These are phyloP conservation scores for Moesziomyces antarcticus DNA, from an alignment of 1,284 basidiomycete species.

Conservation along the genomic window DNA sequence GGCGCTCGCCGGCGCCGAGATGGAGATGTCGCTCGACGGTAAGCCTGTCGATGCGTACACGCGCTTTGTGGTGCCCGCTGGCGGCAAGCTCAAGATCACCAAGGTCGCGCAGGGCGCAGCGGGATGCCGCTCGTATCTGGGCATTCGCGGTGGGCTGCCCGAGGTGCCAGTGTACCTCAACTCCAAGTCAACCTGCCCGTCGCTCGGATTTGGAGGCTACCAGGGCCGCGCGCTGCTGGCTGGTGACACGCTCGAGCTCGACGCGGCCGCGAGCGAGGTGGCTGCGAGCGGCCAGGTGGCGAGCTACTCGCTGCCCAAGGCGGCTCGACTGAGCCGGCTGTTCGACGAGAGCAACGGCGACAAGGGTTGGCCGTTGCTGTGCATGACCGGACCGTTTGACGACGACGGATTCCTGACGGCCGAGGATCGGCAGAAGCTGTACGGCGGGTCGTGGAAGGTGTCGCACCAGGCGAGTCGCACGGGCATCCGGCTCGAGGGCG, in stretches of 20 bases:
- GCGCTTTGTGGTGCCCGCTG: conserved; percentile 71
- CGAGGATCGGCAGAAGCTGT: conserved; percentile 43
- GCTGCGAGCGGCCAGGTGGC: conserved; percentile 11
- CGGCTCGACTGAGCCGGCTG: conserved; percentile 4
- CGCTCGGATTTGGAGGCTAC: conserved; percentile 63
- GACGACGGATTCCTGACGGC: conserved; percentile 73
- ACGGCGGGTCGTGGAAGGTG: conserved; percentile 21
- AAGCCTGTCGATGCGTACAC: conserved; percentile 71
- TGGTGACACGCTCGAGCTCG: conserved; percentile 56
- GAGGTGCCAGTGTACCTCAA: conserved; percentile 73
- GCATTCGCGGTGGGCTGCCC: conserved; percentile 75
- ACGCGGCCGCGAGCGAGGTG: conserved; percentile 5
- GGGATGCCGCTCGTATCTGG: conserved; percentile 74
- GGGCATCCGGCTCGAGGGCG: conserved; percentile 66
- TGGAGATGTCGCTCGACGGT: conserved; percentile 71
- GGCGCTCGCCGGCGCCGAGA: conserved; percentile 74
- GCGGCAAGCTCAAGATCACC: conserved; percentile 71
- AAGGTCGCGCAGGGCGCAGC: conserved; percentile 33
- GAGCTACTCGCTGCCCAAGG: conserved; percentile 1
- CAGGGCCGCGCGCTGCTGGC: conserved; percentile 71
- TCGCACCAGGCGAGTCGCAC: conserved; percentile 64
- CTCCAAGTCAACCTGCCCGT: conserved; percentile 69
- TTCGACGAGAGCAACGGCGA: conserved; percentile 15
- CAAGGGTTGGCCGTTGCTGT: conserved; percentile 72
- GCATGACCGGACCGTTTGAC: conserved; percentile 76